Evolutionary conservation across 2,329 filamentous ascomycete species (phyloP), one percentile per base, ranked within the genome.

Genomic region (Penicillium sp.): DNA sequence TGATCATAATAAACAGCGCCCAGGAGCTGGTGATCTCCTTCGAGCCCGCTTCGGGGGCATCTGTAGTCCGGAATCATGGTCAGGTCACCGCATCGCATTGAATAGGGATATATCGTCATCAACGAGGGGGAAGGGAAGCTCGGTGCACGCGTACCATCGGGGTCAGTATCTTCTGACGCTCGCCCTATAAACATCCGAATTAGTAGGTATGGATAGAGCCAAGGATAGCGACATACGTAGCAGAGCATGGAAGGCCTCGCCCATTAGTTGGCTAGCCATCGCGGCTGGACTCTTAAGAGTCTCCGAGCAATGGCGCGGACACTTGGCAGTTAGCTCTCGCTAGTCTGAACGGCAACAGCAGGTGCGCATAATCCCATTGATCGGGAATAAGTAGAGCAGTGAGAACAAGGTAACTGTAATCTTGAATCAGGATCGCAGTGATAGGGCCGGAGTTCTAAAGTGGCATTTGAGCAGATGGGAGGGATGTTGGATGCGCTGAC

Each of bases 21-120:
- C 89, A 96, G 74, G 93, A 96, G 61, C 90, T 86, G 66, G 89
- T 88, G 55, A 95, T 87, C 75, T 98, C 93, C 76, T 95, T 90
- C 70, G 95, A 82, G 39, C 87, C 86, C 35, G 88, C 85, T 69
- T 95, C 89, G 50, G 84, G 81, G 60, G 83, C 81, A 81, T 74
- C 74, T 72, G 54, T 66, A 55, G 39, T 50, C 56, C 34, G 50
- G 50, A 38, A 32, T 32, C 43, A 45, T 52, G 14, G 51, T 55
- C 50, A 62, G 59, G 55, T 42, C 39, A 40, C 29, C 20, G 22
- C 37, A 20, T 20, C 18, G 20, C 52, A 53, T 45, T 37, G 22
- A 26, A 44, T 24, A 37, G 11, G 31, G 14, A 35, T 18, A 40
- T 27, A 31, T 37, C 43, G 41, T 41, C 40, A 40, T 37, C 35